Evolutionary conservation across 805 yeast genomes (phyloP), one percentile per base, ranked within the genome.

Genomic region (Torulaspora maleeae): DNA sequence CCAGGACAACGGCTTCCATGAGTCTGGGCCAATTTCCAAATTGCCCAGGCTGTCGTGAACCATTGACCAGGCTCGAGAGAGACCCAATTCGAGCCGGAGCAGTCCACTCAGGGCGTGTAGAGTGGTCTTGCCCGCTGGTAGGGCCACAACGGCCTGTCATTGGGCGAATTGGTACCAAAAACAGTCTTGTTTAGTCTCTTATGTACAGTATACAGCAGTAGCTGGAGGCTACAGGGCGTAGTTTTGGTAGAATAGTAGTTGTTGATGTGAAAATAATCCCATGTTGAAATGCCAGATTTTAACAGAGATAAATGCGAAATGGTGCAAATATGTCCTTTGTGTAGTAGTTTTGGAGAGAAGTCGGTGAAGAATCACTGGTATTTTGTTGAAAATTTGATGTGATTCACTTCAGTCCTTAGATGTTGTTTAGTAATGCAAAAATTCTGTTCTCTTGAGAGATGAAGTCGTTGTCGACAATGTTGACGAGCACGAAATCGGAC

Each of bases 401-500:
- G 43, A 32, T 39, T 28, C 34, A 27, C 34, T 30, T 17, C 13
- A 15, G 7, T 30, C 15, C 29, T 45, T 36, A 48, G 33, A 49
- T 43, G 39, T 44, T 40, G 36, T 32, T 51, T 34, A 84, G 75
- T 48, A 83, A 66, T 9, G 66, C 55, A 63, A 81, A 82, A 51
- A 84, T 81, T 48, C 76, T 74, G 37, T 75, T 73, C 52, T 79
- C 75, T 3, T 55, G 49, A 42, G 78, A 77, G 36, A 78, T 72
- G 50, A 63, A 91, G 60, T 90, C 89, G 64, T 91, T 91, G 69
- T 90, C 95, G 47, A 91, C 97, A 58, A 91, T 78, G 66, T 90
- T 90, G 55, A 91, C 83, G 58, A 91, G 75, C 33, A 82, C 80
- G 69, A 78, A 91, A 43, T 78, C 77, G 38, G 78, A 67, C 24